phyloP scores from a whole-genome alignment of 1,139 yeast genomes.

The Hanseniaspora sp. region DNA sequence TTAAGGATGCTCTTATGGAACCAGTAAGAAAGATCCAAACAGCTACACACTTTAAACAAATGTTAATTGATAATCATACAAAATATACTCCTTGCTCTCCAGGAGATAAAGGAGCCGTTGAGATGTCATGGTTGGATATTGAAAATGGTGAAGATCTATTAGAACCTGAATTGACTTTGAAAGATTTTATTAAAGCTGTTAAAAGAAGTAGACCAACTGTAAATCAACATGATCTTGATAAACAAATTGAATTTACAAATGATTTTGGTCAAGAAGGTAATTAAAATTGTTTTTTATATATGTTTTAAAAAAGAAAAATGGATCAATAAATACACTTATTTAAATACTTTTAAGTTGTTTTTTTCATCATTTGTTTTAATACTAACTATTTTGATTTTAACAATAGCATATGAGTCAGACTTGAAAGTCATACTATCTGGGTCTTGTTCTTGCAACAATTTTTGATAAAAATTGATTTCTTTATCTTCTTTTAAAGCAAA shows the following conservation, averaged over 20 bases:
- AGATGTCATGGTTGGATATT: conserved; percentile 88
- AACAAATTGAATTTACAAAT: conserved; percentile 76
- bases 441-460: conserved; percentile 46
- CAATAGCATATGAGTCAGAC: conserved; percentile 51
- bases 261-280: conserved; percentile 98
- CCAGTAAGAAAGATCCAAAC: conserved; percentile 91
- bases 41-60: conserved; percentile 83
- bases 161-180: conserved; percentile 81
- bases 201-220: conserved; percentile 92
- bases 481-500: conserved; percentile 38
- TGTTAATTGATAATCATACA: conserved; percentile 22
- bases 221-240: conserved; percentile 65
- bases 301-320: too few species aligned
- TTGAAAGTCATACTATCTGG: conserved; percentile 61
- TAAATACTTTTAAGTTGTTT: conserved; percentile 38
- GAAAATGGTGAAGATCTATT: conserved; percentile 68
- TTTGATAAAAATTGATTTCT: conserved; percentile 46
- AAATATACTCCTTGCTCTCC: conserved; percentile 90
- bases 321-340: background rate
- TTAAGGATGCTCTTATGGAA: conserved; percentile 94
- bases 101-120: conserved; percentile 75
- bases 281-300: conserved; percentile 24
- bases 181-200: conserved; percentile 87
- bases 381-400: conserved; percentile 50
- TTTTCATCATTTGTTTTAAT: conserved; percentile 77